These are phyloP conservation scores for Dryas octopetala DNA, from an alignment of 306 rosid species.

Conservation along the genomic window DNA sequence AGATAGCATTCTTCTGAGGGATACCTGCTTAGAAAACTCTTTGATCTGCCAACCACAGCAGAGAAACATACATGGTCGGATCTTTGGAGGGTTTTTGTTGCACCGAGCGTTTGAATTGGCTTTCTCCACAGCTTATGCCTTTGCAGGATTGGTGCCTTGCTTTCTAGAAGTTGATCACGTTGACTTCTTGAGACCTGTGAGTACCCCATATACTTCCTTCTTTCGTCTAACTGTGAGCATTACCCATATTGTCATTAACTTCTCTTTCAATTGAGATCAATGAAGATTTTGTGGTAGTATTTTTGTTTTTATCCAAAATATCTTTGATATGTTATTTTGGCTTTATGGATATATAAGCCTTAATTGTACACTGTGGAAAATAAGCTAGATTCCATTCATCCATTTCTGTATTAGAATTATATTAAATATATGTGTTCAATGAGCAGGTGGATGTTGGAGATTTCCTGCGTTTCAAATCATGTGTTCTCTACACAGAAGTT, in stretches of 20 bases:
- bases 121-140: slow-evolving; percentile 86
- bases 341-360: not conserved
- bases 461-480: slow-evolving; percentile 84
- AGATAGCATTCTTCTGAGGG: slow-evolving; percentile 85
- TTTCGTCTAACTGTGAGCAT: not conserved
- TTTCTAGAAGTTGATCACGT: slow-evolving; percentile 96
- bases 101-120: slow-evolving; percentile 95
- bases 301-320: not conserved
- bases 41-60: slow-evolving; percentile 95
- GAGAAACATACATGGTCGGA: slow-evolving; percentile 94
- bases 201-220: slow-evolving; percentile 1
- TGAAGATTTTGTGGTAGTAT: not conserved
- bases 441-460: slow-evolving; percentile 96
- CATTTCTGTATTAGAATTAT: not conserved
- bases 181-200: slow-evolving; percentile 90
- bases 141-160: slow-evolving; percentile 87
- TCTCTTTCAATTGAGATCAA: not conserved
- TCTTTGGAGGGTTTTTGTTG: slow-evolving; percentile 96
- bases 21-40: slow-evolving; percentile 77
- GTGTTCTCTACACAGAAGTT: slow-evolving; percentile 73
- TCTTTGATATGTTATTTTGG: not conserved
- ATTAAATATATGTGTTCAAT: not conserved
- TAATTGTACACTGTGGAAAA: not conserved
- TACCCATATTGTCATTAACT: not conserved
- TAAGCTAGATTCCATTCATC: not conserved